Conservation (phyloP, 2,329 filamentous ascomycete genomes). For the Madurella fahalii region DNA sequence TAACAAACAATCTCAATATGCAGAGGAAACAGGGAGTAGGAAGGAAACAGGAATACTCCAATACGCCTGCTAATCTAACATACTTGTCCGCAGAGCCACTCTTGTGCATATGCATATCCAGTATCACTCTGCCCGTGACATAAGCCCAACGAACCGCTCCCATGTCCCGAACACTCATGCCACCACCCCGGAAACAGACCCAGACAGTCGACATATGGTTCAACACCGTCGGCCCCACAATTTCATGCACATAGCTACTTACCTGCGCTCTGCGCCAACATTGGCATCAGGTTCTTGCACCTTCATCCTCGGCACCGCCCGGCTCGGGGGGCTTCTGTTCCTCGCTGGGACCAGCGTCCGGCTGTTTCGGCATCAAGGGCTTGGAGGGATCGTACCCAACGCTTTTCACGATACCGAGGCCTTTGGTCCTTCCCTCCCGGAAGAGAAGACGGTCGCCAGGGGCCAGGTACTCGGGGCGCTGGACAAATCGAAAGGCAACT, state of each 20-base stretch:
- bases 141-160: background rate
- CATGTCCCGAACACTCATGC: too few species aligned
- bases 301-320: conserved; percentile 1
- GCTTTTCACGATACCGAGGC: conserved; percentile 87
- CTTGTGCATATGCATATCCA: background rate
- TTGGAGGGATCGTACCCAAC: conserved; percentile 74
- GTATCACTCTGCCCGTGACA: background rate
- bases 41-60: background rate
- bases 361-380: conserved; percentile 35
- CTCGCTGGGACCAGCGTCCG: conserved; percentile 1
- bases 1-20: background rate
- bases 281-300: conserved; percentile 1
- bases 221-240: too few species aligned
- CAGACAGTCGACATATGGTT: background rate
- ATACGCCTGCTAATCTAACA: background rate
- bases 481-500: conserved; percentile 92
- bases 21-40: background rate
- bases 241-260: too few species aligned
- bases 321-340: conserved; percentile 1
- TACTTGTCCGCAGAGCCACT: background rate
- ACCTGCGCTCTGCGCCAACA: background rate
- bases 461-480: conserved; percentile 86
- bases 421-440: conserved; percentile 91
- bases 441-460: conserved; percentile 88
- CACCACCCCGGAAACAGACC: too few species aligned